These are phyloP conservation scores for Agapanthus africanus DNA, from an alignment of 106 monocot species.

Conservation along the genomic window DNA sequence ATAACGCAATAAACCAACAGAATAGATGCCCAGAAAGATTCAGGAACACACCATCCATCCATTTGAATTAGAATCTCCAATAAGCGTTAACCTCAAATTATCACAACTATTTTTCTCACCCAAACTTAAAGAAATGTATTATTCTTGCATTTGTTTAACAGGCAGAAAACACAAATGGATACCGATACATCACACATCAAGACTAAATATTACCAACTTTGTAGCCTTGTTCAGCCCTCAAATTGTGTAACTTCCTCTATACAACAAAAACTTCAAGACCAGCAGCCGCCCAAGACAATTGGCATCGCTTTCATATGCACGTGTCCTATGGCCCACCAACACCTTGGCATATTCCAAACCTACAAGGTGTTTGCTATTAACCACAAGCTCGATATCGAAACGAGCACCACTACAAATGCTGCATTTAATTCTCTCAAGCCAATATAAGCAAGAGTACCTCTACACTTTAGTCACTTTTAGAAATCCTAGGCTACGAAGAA, in stretches of 20 bases:
- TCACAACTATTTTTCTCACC: neutral
- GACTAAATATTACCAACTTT: neutral
- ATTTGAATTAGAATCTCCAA: neutral
- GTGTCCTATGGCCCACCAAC: neutral
- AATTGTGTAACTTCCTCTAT: neutral
- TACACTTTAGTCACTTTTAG: neutral
- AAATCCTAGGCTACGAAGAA: neutral
- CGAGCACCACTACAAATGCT: neutral
- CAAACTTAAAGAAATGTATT: neutral
- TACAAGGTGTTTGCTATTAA: neutral
- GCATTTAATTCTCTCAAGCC: neutral
- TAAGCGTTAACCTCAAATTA: neutral
- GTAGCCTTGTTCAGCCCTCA: neutral
- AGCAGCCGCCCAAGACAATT: neutral
- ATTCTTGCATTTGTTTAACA: neutral
- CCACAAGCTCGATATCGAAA: conserved; percentile 7
- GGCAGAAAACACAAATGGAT: too few relatives aligned
- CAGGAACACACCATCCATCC: neutral
- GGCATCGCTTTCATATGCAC: neutral
- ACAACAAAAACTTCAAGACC: neutral
- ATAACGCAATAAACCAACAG: neutral
- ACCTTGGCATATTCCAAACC: neutral
- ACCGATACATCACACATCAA: neutral
- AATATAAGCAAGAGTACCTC: conserved; percentile 11
- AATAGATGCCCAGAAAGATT: neutral